Percentiles rank a stretch among this genome's conserved stretches.
Evolutionary conservation across 345 rosid genomes (phyloP).

Genomic region (Jatropha curcas): DNA sequence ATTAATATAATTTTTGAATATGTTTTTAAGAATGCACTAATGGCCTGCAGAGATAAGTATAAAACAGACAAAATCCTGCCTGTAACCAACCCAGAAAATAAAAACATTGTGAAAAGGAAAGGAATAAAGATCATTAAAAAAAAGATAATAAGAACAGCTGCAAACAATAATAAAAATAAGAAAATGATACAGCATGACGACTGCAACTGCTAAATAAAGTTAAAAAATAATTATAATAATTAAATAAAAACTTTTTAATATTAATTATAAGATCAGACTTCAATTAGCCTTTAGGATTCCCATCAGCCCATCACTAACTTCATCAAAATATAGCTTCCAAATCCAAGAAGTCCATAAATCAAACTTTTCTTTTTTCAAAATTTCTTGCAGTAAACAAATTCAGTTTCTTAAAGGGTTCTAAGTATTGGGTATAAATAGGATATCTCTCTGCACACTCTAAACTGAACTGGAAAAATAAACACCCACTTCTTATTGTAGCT

Average conservation of each 20-base stretch:
- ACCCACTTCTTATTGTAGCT: neutral
- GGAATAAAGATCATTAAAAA: neutral
- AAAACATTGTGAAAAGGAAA: neutral
- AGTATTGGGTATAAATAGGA: neutral
- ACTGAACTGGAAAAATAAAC: neutral
- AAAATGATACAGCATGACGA: neutral
- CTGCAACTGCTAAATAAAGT: neutral
- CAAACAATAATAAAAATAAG: neutral
- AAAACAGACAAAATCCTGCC: conserved; percentile 7
- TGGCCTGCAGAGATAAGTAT: neutral
- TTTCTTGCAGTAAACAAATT: too few relatives aligned
- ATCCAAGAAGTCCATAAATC: too few relatives aligned
- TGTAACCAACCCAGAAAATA: conserved; percentile 6
- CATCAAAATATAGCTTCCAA: too few relatives aligned
- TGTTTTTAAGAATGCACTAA: too few relatives aligned
- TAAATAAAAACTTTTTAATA: neutral
- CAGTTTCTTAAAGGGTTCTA: too few relatives aligned
- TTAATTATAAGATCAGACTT: neutral
- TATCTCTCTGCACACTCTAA: neutral
- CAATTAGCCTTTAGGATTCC: neutral
- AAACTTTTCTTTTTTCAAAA: too few relatives aligned
- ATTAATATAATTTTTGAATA: too few relatives aligned
- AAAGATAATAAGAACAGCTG: neutral
- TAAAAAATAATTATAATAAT: neutral
- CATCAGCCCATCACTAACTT: too few relatives aligned